A percentile compares a stretch with the other conserved stretches of the same genome.
Conservation (phyloP, 2,329 filamentous ascomycete genomes). For the Tolypocladium ophioglossoides region DNA sequence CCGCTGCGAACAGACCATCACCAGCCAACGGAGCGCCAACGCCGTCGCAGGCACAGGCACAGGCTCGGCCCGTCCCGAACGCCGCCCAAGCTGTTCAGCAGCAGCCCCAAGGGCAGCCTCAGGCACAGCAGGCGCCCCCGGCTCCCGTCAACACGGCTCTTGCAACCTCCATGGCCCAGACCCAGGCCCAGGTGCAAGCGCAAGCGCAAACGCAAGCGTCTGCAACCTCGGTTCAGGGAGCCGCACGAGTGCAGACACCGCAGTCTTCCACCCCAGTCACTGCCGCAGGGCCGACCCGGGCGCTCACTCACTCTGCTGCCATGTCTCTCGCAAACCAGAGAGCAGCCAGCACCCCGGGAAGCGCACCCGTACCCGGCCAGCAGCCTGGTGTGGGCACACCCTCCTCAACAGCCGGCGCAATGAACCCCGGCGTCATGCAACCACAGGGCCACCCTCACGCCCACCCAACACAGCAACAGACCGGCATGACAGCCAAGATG, state of each 20-base stretch:
- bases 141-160: slow-evolving; percentile 39
- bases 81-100: slow-evolving; percentile 14
- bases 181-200: slow-evolving; percentile 20
- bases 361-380: slow-evolving; percentile 18
- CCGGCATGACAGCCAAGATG: slow-evolving; percentile 51
- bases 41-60: slow-evolving; percentile 11
- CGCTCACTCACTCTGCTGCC: slow-evolving; percentile 39
- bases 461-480: slow-evolving; percentile 23
- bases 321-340: slow-evolving; percentile 36
- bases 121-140: slow-evolving; percentile 21
- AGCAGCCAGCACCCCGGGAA: slow-evolving; percentile 22
- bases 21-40: slow-evolving; percentile 17
- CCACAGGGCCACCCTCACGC: slow-evolving; percentile 11
- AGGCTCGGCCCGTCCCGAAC: slow-evolving; percentile 15
- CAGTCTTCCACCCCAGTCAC: slow-evolving; percentile 31
- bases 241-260: slow-evolving; percentile 37
- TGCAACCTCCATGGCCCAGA: slow-evolving; percentile 24
- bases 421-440: slow-evolving; percentile 19
- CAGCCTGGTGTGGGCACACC: slow-evolving; percentile 19
- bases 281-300: slow-evolving; percentile 25
- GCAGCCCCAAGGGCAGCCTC: slow-evolving; percentile 12
- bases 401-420: slow-evolving; percentile 14
- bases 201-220: slow-evolving; percentile 16
- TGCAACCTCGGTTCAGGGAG: slow-evolving; percentile 38
- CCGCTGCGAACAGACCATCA: slow-evolving; percentile 16